These are phyloP conservation scores for Salicornia ramosissima DNA, from an alignment of 148 eudicot genomes.

Conservation along the genomic window DNA sequence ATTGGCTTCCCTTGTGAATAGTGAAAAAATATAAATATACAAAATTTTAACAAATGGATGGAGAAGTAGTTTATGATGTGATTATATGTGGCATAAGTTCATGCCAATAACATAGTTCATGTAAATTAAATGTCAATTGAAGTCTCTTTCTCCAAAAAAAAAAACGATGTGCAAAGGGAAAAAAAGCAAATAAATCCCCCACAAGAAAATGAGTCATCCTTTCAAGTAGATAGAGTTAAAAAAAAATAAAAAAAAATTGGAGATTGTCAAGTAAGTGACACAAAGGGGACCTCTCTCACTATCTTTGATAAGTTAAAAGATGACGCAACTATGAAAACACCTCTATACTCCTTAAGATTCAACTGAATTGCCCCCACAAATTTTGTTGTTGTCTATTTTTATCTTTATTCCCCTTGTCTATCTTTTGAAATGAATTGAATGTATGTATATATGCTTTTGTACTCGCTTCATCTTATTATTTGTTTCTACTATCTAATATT, in stretches of 20 bases:
- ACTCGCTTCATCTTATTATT: conserved; percentile 9
- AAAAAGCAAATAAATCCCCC: conserved; percentile 13
- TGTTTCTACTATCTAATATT: neutral
- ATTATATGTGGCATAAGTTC: no score
- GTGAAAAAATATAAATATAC: no score
- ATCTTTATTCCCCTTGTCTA: conserved; percentile 11
- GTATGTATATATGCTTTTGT: neutral
- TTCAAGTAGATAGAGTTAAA: conserved; percentile 19
- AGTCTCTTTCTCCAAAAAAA: conserved; percentile 43
- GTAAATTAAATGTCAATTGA: conserved; percentile 12
- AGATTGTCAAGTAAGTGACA: conserved; percentile 26
- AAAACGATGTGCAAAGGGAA: no score
- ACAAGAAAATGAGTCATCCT: conserved; percentile 20
- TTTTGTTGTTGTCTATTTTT: conserved; percentile 12
- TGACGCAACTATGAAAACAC: conserved; percentile 26
- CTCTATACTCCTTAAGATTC: conserved; percentile 21
- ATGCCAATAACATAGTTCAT: neutral
- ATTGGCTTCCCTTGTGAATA: no score
- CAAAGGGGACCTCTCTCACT: conserved; percentile 8
- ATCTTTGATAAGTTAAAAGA: conserved; percentile 16
- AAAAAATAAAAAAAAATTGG: no score
- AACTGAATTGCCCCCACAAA: conserved; percentile 21
- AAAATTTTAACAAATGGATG: no score
- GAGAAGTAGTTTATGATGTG: no score
- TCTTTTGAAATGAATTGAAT: conserved; percentile 10